Conservation (phyloP, 306 rosid genomes). For the Luffa aegyptiaca region DNA sequence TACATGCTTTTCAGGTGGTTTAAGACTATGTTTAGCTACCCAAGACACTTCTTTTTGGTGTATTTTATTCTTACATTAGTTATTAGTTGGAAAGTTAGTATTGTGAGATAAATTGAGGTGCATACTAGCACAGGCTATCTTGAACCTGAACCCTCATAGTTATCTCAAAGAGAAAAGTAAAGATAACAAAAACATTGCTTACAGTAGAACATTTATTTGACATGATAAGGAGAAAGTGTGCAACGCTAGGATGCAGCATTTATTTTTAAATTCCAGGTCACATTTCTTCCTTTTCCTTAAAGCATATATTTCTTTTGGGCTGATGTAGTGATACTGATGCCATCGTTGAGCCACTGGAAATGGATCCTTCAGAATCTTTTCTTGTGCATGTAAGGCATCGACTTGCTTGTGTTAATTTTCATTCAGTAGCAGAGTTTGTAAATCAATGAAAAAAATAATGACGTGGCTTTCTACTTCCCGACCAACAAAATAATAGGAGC, state of each 20-base stretch:
- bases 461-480: background rate
- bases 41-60: background rate
- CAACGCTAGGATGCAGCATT: background rate
- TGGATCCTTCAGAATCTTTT: constrained; percentile 33
- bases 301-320: constrained; percentile 17
- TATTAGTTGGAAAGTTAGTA: background rate
- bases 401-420: constrained; percentile 10
- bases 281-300: constrained; percentile 8
- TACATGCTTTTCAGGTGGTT: background rate
- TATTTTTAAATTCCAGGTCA: background rate
- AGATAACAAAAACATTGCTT: background rate
- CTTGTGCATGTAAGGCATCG: constrained; percentile 35
- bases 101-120: background rate
- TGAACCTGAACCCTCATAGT: background rate
- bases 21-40: background rate
- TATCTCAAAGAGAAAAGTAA: background rate
- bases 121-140: background rate
- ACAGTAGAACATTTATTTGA: background rate
- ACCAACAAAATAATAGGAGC: constrained; percentile 32
- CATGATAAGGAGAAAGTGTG: background rate
- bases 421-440: background rate
- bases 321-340: constrained; percentile 43
- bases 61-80: background rate
- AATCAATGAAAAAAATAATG: background rate
- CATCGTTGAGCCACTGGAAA: constrained; percentile 39